Conservation (phyloP, 2,329 filamentous ascomycete species). For the Phaeosphaeria sp. region DNA sequence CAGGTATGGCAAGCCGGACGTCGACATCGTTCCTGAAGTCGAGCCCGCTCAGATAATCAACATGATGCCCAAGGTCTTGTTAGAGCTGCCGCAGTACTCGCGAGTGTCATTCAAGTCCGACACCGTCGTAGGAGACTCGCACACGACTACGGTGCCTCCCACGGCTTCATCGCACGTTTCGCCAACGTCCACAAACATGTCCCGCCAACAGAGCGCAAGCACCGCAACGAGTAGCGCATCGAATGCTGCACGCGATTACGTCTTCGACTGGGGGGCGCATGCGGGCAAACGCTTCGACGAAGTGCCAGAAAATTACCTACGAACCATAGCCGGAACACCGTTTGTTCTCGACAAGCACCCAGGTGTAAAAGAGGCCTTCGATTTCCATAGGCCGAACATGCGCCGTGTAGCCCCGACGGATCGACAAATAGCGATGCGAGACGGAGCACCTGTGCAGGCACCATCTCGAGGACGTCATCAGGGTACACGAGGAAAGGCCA, state of each 20-base stretch:
- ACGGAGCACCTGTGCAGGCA: not conserved
- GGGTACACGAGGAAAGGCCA: not conserved
- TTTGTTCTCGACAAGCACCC: constrained; percentile 24
- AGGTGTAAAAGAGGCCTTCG: constrained; percentile 29
- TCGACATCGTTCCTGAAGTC: not conserved
- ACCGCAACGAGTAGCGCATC: constrained; percentile 14
- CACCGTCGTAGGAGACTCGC: not conserved
- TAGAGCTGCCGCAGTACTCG: not conserved
- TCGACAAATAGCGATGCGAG: constrained; percentile 5
- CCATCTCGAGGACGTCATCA: not conserved
- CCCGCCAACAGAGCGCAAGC: constrained; percentile 17
- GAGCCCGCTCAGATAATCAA: not conserved
- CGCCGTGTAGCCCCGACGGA: constrained; percentile 10
- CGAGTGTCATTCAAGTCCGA: constrained; percentile 2
- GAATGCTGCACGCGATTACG: constrained; percentile 23
- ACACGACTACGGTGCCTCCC: not conserved
- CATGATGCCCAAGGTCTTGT: not conserved
- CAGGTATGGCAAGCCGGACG: constrained; percentile 10
- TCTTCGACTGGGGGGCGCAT: constrained; percentile 27
- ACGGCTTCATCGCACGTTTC: constrained; percentile 8
- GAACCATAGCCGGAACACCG: constrained; percentile 30
- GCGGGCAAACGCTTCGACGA: constrained; percentile 24
- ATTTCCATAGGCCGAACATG: constrained; percentile 29
- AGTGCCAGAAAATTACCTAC: constrained; percentile 28
- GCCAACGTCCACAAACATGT: constrained; percentile 11